These are phyloP conservation scores for Sordariomycetes sp. DNA, from an alignment of 2,329 filamentous ascomycete genomes.

Conservation along the genomic window DNA sequence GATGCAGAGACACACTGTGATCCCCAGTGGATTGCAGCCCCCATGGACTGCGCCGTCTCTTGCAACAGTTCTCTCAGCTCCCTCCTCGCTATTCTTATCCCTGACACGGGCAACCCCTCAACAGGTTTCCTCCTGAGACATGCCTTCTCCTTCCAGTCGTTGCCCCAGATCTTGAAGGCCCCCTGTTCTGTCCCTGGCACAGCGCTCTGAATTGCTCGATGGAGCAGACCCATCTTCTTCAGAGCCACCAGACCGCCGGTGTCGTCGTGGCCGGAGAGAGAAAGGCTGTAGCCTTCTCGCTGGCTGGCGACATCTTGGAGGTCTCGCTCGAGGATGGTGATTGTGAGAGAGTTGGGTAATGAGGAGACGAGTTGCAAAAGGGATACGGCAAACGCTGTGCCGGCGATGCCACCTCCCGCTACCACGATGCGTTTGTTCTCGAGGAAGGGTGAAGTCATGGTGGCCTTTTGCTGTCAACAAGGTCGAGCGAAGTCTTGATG, in stretches of 20 bases:
- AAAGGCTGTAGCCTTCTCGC: conserved; percentile 28
- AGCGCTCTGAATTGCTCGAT: conserved; percentile 18
- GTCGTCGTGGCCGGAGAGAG: conserved; percentile 22
- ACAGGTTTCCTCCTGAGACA: conserved; percentile 19
- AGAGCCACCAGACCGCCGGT: conserved; percentile 26
- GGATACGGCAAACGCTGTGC: conserved; percentile 29
- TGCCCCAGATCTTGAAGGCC: conserved; percentile 29
- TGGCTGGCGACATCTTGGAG: conserved; percentile 14
- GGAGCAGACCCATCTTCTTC: conserved; percentile 26
- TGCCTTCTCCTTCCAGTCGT: conserved; percentile 23
- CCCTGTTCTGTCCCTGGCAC: conserved; percentile 20
- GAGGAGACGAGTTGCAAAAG: conserved; percentile 28
- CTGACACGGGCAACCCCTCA: conserved; percentile 21
- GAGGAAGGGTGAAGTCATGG: conserved; percentile 18
- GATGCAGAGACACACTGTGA: conserved; percentile 13
- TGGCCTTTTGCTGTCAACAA: too few relatives aligned
- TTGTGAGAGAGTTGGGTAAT: conserved; percentile 15
- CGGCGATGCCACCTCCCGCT: conserved; percentile 32
- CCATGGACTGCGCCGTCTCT: too few relatives aligned
- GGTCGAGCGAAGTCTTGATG: too few relatives aligned
- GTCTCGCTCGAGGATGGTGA: conserved; percentile 33
- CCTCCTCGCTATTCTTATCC: conserved; percentile 26
- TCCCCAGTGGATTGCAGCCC: conserved; percentile 17
- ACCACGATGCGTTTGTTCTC: conserved; percentile 31
- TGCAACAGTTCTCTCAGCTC: conserved; percentile 22